Conservation (phyloP, 2,329 filamentous ascomycete species). For the Xylariomycetidae sp. region DNA sequence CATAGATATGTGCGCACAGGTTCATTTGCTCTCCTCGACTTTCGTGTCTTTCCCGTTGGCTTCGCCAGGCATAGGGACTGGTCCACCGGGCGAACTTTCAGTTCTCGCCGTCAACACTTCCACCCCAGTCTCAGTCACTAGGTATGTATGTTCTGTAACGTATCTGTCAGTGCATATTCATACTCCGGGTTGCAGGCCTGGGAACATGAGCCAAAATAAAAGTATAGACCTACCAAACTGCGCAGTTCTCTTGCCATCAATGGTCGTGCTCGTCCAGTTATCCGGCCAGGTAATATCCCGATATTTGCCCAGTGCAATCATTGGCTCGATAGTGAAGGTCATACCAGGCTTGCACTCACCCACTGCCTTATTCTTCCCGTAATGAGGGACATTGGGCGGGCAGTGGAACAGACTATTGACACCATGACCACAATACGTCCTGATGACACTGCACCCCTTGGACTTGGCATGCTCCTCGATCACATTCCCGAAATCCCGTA, state of each 20-base stretch:
- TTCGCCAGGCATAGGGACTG: slow-evolving; percentile 60
- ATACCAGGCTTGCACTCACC: slow-evolving; percentile 92
- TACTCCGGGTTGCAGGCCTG: too few relatives aligned
- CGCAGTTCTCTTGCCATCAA: slow-evolving; percentile 83
- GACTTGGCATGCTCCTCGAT: slow-evolving; percentile 95
- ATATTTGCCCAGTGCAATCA: slow-evolving; percentile 91
- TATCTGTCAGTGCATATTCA: too few relatives aligned
- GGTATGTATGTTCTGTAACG: slow-evolving; percentile 66
- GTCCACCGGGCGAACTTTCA: slow-evolving; percentile 70
- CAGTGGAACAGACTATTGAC: slow-evolving; percentile 93
- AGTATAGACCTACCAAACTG: slow-evolving; percentile 71
- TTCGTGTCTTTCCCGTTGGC: slow-evolving; percentile 14
- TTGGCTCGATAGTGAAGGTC: slow-evolving; percentile 98
- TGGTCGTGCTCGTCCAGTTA: slow-evolving; percentile 95
- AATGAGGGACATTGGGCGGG: slow-evolving; percentile 91
- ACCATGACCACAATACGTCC: slow-evolving; percentile 94
- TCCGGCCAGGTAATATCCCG: slow-evolving; percentile 96
- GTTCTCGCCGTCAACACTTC: slow-evolving; percentile 76
- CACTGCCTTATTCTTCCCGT: slow-evolving; percentile 96
- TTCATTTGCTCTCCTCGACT: too few relatives aligned
- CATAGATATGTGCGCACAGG: too few relatives aligned
- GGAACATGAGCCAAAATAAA: too few relatives aligned
- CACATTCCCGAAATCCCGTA: slow-evolving; percentile 87
- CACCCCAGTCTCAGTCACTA: slow-evolving; percentile 80
- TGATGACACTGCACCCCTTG: slow-evolving; percentile 82